Conservation (phyloP, 2,329 filamentous ascomycete genomes). For the Malbranchea zuffiana region DNA sequence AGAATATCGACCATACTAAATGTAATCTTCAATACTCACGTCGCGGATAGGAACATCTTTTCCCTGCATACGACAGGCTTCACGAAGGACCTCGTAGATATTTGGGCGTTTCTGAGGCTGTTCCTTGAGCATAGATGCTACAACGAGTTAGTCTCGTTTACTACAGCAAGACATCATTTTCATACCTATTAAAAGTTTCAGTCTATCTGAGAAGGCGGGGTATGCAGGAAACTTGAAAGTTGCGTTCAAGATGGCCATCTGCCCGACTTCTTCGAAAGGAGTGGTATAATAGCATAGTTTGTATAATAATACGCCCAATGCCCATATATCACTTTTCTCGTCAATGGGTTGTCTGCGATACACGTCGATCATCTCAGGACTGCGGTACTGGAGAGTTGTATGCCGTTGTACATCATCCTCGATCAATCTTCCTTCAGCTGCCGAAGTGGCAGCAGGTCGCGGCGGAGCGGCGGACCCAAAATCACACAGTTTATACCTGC, state of each 20-base stretch:
- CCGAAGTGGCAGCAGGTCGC: conserved; percentile 70
- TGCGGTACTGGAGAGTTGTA: conserved; percentile 93
- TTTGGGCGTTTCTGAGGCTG: conserved; percentile 70
- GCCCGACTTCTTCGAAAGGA: conserved; percentile 93
- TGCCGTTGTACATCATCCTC: conserved; percentile 97
- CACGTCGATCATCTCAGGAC: conserved; percentile 97
- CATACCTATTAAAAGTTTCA: conserved; percentile 83
- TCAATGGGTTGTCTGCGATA: conserved; percentile 94
- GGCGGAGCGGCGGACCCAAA: conserved; percentile 87
- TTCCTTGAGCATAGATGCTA: conserved; percentile 83
- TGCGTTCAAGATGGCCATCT: conserved; percentile 93
- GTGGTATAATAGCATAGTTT: conserved; percentile 99
- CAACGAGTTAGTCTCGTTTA: conserved; percentile 6
- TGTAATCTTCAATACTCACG: conserved; percentile 44
- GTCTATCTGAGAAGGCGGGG: conserved; percentile 75
- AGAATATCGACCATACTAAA: background rate
- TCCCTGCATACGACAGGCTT: conserved; percentile 81
- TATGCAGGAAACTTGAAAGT: conserved; percentile 85
- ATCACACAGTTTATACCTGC: conserved; percentile 91
- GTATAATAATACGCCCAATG: conserved; percentile 85
- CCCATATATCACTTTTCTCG: conserved; percentile 98
- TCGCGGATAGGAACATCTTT: conserved; percentile 79
- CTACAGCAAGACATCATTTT: conserved; percentile 4
- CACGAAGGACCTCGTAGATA: conserved; percentile 83
- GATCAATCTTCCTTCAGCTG: conserved; percentile 78